Evolutionary conservation across 2,329 filamentous ascomycete genomes (phyloP), one percentile per base, ranked within the genome.

Genomic region (Stachybotrys elegans): DNA sequence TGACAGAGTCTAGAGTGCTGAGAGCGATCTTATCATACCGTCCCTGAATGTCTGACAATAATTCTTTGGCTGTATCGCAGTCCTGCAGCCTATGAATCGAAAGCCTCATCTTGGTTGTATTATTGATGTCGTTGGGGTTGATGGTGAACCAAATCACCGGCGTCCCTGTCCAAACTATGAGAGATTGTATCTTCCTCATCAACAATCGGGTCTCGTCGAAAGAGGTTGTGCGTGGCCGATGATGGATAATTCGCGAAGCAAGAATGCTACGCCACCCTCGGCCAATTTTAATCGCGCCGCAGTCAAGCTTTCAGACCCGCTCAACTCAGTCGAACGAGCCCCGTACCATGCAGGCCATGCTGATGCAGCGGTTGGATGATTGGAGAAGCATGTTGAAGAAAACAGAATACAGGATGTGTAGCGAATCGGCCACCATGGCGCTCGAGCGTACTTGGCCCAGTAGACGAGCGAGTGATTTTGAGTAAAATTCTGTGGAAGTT

Each of bases 361-460:
- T 37, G 35, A 37, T 21, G 7, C 35, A 19, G 19, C 35, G 35
- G 35, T 37, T 37, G 13, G 9, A 16, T 7, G 17, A 50, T 9
- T 42, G 31, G 6, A 50, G 40, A 17, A 41, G 27, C 23, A 50
- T 44, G 31, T 48, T 49, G 35, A 49, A 49, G 4, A 49, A 49
- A 49, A 19, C 37, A 27, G 39, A 49, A 49, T n/a, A 49, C 43
- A 4, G 40, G 39, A 31, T 49, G 48, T 4, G 36, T 41, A 5
- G 48, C 44, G 19, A 47, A 45, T 32, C 47, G 42, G 13, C 38
- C 43, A 16, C 47, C 41, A 13, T 46, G 43, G 6, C 45, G 27
- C 11, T 32, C 40, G 20, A 50, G 23, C 37, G 6, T 41, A 40
- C 7, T 27, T 43, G 22, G 45, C 23, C 45, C 45, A 47, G 6